Evolutionary conservation across 2,329 filamentous ascomycete species (phyloP).

Genomic region (Penicillium sp.): DNA sequence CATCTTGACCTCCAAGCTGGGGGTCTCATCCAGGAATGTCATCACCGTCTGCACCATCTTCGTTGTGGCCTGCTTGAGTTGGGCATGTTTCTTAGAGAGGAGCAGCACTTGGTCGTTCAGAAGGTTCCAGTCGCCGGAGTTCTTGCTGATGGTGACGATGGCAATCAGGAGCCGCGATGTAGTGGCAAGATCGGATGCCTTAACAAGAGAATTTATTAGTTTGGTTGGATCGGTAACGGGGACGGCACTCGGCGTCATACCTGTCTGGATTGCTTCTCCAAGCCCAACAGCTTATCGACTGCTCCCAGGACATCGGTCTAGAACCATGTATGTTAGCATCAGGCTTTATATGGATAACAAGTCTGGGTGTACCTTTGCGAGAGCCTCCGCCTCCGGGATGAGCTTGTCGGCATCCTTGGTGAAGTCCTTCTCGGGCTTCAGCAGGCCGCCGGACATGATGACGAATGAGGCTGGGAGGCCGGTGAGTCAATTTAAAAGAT

Average conservation of each 20-base stretch:
- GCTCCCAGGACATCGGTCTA: slow-evolving; percentile 72
- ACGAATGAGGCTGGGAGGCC: slow-evolving; percentile 17
- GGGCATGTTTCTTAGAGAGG: slow-evolving; percentile 98
- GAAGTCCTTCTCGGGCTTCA: slow-evolving; percentile 99
- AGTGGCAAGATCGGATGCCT: slow-evolving; percentile 94
- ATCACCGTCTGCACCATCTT: slow-evolving; percentile 99
- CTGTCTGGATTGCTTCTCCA: slow-evolving; percentile 98
- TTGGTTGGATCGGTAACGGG: slow-evolving; percentile 1
- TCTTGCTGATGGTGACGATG: slow-evolving; percentile 92
- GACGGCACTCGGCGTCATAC: slow-evolving; percentile 48
- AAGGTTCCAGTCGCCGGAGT: slow-evolving; percentile 86
- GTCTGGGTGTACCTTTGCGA: slow-evolving; percentile 68
- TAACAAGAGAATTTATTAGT: slow-evolving; percentile 13
- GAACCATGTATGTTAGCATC: slow-evolving; percentile 9
- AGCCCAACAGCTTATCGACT: slow-evolving; percentile 83
- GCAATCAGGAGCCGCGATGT: slow-evolving; percentile 83
- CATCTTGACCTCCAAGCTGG: slow-evolving; percentile 81
- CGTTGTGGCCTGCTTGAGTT: slow-evolving; percentile 97
- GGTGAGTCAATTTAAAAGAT: background rate
- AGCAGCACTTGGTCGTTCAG: slow-evolving; percentile 95
- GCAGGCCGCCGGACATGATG: slow-evolving; percentile 74
- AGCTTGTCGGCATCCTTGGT: slow-evolving; percentile 91
- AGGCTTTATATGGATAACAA: slow-evolving; percentile 4
- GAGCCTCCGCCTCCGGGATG: slow-evolving; percentile 84
- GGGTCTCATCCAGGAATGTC: slow-evolving; percentile 82